A percentile compares a stretch with the other conserved stretches of the same genome.
Conservation (phyloP, 2,329 filamentous ascomycete genomes). For the Aspergillus nomiae region DNA sequence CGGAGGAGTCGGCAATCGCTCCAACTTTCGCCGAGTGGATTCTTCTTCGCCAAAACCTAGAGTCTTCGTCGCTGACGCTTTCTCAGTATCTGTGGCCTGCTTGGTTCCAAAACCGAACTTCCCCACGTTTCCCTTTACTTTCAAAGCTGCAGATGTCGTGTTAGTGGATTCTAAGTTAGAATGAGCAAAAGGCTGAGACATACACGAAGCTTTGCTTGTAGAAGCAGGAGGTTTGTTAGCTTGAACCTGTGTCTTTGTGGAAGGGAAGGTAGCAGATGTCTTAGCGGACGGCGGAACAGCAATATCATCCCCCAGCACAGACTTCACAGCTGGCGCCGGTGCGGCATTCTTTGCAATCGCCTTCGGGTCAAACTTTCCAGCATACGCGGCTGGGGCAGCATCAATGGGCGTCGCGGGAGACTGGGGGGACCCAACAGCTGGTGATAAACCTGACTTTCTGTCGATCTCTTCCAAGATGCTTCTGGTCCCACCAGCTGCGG, state of each 20-base stretch:
- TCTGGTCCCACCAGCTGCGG: conserved; percentile 63
- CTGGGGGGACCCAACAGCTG: conserved; percentile 54
- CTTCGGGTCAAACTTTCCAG: conserved; percentile 85
- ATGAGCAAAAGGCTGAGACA: conserved; percentile 17
- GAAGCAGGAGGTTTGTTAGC: conserved; percentile 47
- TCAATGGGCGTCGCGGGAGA: conserved; percentile 54
- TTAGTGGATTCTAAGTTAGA: neutral
- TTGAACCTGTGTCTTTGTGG: conserved; percentile 39
- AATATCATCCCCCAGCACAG: conserved; percentile 59
- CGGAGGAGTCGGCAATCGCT: conserved; percentile 79
- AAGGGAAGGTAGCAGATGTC: conserved; percentile 45
- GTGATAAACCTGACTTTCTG: conserved; percentile 63
- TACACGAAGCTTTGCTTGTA: conserved; percentile 46
- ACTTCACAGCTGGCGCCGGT: conserved; percentile 57
- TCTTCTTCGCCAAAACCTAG: conserved; percentile 89
- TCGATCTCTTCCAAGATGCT: conserved; percentile 74
- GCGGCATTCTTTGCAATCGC: conserved; percentile 78
- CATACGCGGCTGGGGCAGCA: conserved; percentile 60
- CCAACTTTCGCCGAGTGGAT: conserved; percentile 80
- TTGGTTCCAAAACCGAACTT: conserved; percentile 80
- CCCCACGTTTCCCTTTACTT: conserved; percentile 72
- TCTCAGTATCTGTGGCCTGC: conserved; percentile 64
- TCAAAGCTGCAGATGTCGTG: conserved; percentile 48
- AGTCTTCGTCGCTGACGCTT: conserved; percentile 69
- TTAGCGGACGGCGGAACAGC: conserved; percentile 52